Evolutionary conservation across 495 filamentous ascomycete species (phyloP), one percentile per base, ranked within the genome.

Genomic region (Tuber brumale): DNA sequence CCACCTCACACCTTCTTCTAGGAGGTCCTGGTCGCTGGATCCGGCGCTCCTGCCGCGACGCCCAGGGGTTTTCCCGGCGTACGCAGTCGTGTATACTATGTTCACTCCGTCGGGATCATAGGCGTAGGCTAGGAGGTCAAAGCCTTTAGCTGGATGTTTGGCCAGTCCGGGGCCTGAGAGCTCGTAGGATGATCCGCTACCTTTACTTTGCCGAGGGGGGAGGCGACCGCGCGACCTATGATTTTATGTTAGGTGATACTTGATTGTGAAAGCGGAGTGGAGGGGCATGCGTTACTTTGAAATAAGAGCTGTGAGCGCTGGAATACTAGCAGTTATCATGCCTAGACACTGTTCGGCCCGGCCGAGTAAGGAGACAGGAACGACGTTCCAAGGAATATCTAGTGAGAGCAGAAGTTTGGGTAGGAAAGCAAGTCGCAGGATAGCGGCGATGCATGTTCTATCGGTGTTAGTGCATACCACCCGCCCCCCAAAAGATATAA

Each of bases 301-400:
- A 70, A 82, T 72, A 23, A 75, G 70, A 27, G 81, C 81, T 35
- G 81, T 80, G n/a, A 82, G 72, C 1, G 81, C 81, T 4, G 81
- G 81, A 37, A 82, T 75, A 14, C 81, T 80, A 23, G 81, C 81
- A 7, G 81, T 82, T 41, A 83, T 75, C 14, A 81, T 82, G n/a
- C 81, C 81, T n/a, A 82, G 76, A 39, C 75, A 78, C 48, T 82
- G 81, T 69, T 83, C 80, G 51, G 75, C n/a, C 16, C 74, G 61
- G 37, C 81, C 81, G 35, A 79, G 57, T 10, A 81, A 39, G 19
- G 81, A 75, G 44, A 82, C 74, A 4, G 81, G 80, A 27, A 82
- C 45, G 6, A 79, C 48, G 39, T 79, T 79, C 81, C 82, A 81
- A 48, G 82, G 69, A 37, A 80, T 74, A 75, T 83, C 82, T 18